These are phyloP conservation scores for Colletotrichum lindemuthianum DNA, from an alignment of 2,329 filamentous ascomycete genomes.

Conservation along the genomic window DNA sequence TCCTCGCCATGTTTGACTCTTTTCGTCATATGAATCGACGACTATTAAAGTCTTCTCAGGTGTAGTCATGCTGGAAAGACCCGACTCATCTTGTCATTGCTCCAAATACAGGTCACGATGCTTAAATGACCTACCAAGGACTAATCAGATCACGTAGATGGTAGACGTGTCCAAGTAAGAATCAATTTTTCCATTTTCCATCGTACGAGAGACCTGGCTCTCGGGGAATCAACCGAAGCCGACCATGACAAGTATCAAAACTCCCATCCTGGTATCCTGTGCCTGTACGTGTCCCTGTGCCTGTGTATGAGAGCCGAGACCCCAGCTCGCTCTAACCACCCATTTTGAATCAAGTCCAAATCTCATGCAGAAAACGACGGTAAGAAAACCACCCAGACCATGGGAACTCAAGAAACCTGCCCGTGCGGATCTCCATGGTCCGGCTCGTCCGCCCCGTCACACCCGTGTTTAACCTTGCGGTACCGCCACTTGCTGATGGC, in stretches of 20 bases:
- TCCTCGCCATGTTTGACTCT: no score
- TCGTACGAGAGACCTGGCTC: conserved; percentile 2
- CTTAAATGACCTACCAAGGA: no score
- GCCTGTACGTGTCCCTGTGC: no score
- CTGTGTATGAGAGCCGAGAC: conserved; percentile 1
- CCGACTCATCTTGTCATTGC: no score
- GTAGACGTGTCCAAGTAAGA: no score
- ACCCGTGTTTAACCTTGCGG: conserved; percentile 25
- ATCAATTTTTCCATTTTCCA: background rate
- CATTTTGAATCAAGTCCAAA: background rate
- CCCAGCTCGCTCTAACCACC: background rate
- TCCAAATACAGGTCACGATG: no score
- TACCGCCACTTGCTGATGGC: conserved; percentile 33
- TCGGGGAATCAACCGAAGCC: conserved; percentile 5
- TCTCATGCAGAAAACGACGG: background rate
- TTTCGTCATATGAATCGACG: no score
- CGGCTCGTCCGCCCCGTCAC: conserved; percentile 8
- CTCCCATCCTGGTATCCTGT: background rate
- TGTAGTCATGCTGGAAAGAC: no score
- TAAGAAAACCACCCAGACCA: background rate
- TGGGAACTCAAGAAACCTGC: conserved; percentile 6
- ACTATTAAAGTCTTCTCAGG: no score
- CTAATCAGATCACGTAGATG: no score
- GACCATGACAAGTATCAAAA: background rate
- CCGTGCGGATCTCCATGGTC: background rate